Evolutionary conservation across 2,329 filamentous ascomycete genomes (phyloP).

Genomic region (Diaporthe batatas): DNA sequence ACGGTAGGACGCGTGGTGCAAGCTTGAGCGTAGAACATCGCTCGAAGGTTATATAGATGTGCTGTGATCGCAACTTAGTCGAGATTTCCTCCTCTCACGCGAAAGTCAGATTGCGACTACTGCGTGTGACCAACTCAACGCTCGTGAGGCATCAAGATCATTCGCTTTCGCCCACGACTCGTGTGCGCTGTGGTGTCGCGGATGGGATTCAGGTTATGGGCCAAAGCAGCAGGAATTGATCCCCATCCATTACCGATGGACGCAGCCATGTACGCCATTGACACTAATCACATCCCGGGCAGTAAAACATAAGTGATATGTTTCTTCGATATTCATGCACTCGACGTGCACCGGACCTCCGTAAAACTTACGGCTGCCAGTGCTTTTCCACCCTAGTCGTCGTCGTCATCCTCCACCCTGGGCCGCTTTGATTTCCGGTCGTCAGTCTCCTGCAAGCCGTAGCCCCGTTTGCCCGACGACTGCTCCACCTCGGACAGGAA

Average conservation of each 20-base stretch:
- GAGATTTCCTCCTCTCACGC: not conserved
- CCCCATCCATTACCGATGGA: not conserved
- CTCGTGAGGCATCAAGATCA: not conserved
- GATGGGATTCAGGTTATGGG: conserved; percentile 9
- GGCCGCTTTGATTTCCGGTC: conserved; percentile 77
- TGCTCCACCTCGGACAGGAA: conserved; percentile 87
- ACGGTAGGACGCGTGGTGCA: not conserved
- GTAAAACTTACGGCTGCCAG: not conserved
- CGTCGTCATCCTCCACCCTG: conserved; percentile 80
- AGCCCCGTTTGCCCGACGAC: conserved; percentile 76
- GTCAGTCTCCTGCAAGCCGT: conserved; percentile 78
- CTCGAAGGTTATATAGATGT: conserved; percentile 10
- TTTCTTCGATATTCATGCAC: conserved; percentile 15
- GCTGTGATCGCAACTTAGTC: conserved; percentile 10
- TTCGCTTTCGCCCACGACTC: conserved; percentile 25
- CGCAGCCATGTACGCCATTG: not conserved
- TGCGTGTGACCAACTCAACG: conserved; percentile 25
- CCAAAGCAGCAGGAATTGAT: not conserved
- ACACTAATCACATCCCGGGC: not conserved
- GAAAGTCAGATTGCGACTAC: conserved; percentile 28
- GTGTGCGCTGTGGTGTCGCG: conserved; percentile 17
- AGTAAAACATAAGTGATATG: conserved; percentile 7
- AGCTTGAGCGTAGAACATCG: not conserved
- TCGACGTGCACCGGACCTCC: conserved; percentile 10
- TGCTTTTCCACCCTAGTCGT: conserved; percentile 53